Base-by-base conservation (phyloP, 495 filamentous ascomycete genomes). In the Bathelium albidoporum region DNA sequence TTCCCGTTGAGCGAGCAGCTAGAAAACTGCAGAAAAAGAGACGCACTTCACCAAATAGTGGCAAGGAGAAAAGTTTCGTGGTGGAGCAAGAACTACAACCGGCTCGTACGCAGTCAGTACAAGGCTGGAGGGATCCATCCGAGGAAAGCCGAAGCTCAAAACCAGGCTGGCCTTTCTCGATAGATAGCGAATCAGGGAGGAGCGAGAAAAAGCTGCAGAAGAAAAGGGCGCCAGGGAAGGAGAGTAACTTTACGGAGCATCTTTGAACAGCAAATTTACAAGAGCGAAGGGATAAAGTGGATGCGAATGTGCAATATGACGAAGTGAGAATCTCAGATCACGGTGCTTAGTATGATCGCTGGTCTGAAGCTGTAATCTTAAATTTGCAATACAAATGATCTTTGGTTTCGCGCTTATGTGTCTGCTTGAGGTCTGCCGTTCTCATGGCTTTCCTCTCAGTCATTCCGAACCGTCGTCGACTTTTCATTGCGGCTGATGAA, bases 11-110 rank as follows among this genome's bases (percentile, higher is more conserved):
- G 24, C 49, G 49, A 2, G 2, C 5, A 9, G 16, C 5, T 24
- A 55, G 49, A 29, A 55, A 55, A 55, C 16, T 55, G 16, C 49
- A 55, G 49, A 55, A 55, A 49, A 49, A 22, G 44, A 22, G 18
- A 20, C 5, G 14, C 11, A 49, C 9, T 5, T 49, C 44, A 2
- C 5, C 44, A 22, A n/a, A 49, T 5, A 16, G 44, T 9, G 18
- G 36, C 36, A 9, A 18, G 36, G 36, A 41, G 36, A 41, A 18
- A 18, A 41, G 36, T 41, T 41, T 41, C 36, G 36, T 41, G 36
- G 36, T 41, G 36, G 10, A 41, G 9, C 36, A 18, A 41, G 36
- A 10, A 18, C 9, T 9, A 10, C 36, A 41, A 18, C 10, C 0
- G 9, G 36, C 10, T 10, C 36, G 18, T 9, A 41, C 10, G 36